Evolutionary conservation across 2,329 filamentous ascomycete species (phyloP).

Genomic region (Diplodia seriata): DNA sequence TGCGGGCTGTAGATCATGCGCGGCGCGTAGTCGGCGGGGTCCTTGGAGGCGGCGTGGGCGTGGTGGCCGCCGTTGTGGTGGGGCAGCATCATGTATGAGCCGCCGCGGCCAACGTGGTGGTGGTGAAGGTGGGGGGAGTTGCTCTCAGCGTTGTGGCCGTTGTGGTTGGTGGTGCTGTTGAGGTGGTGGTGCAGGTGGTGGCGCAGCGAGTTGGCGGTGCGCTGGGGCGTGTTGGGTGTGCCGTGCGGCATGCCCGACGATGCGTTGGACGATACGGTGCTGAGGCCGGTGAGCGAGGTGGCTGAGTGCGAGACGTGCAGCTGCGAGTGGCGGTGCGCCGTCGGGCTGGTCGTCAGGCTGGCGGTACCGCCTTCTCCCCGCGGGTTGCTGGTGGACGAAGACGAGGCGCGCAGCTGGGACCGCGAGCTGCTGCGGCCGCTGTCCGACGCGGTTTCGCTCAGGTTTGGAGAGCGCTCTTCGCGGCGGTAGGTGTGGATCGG

Average conservation of each 20-base stretch:
- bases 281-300: conserved; percentile 24
- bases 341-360: conserved; percentile 28
- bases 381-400: conserved; percentile 26
- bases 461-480: conserved; percentile 20
- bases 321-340: conserved; percentile 41
- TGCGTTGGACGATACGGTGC: conserved; percentile 8
- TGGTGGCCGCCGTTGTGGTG: conserved; percentile 33
- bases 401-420: conserved; percentile 43
- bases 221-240: conserved; percentile 27
- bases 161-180: not conserved
- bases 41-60: conserved; percentile 30
- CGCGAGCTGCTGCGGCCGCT: conserved; percentile 47
- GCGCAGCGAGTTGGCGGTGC: conserved; percentile 33
- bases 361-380: conserved; percentile 33
- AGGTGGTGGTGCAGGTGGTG: conserved; percentile 17
- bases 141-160: not conserved
- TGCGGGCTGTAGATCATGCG: conserved; percentile 73
- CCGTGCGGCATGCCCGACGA: conserved; percentile 24
- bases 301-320: conserved; percentile 41
- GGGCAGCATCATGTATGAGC: conserved; percentile 25
- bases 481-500: conserved; percentile 39
- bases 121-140: conserved; percentile 34
- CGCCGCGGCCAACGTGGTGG: conserved; percentile 32
- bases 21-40: conserved; percentile 40
- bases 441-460: conserved; percentile 36